Evolutionary conservation across 208 protist genomes (phyloP).

Genomic region (Vickermania ingenoplastis): DNA sequence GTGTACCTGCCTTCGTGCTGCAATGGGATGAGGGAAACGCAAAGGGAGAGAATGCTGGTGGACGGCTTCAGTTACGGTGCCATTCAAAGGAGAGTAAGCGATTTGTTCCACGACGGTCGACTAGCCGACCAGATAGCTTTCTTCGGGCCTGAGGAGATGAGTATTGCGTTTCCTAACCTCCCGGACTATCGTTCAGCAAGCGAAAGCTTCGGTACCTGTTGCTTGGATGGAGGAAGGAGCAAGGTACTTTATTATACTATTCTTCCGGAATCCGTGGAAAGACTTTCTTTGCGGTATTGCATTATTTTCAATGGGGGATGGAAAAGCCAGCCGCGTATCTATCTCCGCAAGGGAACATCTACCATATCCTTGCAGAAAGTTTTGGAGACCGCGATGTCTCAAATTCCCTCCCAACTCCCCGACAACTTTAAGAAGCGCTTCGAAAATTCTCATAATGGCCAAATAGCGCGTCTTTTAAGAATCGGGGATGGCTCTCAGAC

Average conservation of each 20-base stretch:
- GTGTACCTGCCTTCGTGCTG: background rate
- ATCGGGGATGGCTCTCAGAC: background rate
- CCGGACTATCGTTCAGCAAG: background rate
- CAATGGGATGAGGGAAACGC: background rate
- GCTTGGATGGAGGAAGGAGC: conserved; percentile 5
- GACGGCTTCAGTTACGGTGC: too few relatives aligned
- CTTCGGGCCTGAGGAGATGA: background rate
- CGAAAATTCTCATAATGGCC: conserved; percentile 5
- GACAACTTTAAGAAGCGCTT: conserved; percentile 5
- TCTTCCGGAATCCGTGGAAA: conserved; percentile 20
- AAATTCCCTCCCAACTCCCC: conserved; percentile 15
- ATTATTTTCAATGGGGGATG: conserved; percentile 36
- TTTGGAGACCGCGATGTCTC: conserved; percentile 15
- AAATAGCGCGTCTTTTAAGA: background rate
- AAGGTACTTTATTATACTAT: conserved; percentile 28
- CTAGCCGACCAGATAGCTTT: background rate
- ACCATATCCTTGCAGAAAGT: conserved; percentile 17
- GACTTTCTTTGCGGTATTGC: conserved; percentile 8
- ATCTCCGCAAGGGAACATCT: conserved; percentile 6
- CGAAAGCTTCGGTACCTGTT: background rate
- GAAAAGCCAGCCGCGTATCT: conserved; percentile 30
- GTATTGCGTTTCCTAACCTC: conserved; percentile 25
- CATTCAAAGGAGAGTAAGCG: too few relatives aligned
- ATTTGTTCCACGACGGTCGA: background rate
- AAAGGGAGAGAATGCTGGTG: background rate